A percentile compares a stretch with the other conserved stretches of the same genome.
Conservation (phyloP, 139 green algal genomes). For the Prasinococcaceae sp. region DNA sequence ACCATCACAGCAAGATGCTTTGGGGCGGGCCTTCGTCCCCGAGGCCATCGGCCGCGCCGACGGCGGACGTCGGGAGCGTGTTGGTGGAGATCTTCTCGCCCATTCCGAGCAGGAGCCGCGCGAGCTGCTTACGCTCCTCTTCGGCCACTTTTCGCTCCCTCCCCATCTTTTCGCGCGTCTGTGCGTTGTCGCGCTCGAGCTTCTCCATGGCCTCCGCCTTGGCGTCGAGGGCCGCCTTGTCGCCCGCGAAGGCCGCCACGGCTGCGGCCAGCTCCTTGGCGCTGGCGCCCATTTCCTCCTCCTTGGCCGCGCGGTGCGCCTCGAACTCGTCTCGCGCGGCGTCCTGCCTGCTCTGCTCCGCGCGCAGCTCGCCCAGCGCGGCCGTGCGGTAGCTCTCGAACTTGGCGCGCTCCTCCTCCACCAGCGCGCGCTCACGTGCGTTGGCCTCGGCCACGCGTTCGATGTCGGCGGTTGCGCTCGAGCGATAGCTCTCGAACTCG, state of each 20-base stretch:
- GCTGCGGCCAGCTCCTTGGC: constrained; percentile 6
- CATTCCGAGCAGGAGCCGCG: constrained; percentile 7
- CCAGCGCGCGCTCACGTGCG: too few relatives aligned
- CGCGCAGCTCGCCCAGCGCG: neutral
- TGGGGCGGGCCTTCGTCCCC: too few relatives aligned
- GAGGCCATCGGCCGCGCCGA: too few relatives aligned
- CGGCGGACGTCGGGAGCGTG: too few relatives aligned
- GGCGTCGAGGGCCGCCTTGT: neutral
- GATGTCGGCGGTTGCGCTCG: too few relatives aligned
- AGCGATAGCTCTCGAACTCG: constrained; percentile 7
- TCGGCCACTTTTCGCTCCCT: constrained; percentile 1
- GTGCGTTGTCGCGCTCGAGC: neutral
- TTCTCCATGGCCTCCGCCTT: constrained; percentile 3
- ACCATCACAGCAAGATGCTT: too few relatives aligned
- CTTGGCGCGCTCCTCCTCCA: constrained; percentile 3
- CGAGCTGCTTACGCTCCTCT: constrained; percentile 12
- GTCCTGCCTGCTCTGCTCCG: constrained; percentile 3
- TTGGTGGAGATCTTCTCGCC: constrained; percentile 8
- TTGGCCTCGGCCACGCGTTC: neutral
- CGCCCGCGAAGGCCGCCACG: neutral
- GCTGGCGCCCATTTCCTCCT: too few relatives aligned
- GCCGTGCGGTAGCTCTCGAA: constrained; percentile 1
- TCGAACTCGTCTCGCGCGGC: constrained; percentile 5
- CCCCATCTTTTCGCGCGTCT: neutral
- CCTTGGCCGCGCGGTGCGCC: neutral